Evolutionary conservation across 257 asterid species (phyloP).

Genomic region (Fraxinus anomala): DNA sequence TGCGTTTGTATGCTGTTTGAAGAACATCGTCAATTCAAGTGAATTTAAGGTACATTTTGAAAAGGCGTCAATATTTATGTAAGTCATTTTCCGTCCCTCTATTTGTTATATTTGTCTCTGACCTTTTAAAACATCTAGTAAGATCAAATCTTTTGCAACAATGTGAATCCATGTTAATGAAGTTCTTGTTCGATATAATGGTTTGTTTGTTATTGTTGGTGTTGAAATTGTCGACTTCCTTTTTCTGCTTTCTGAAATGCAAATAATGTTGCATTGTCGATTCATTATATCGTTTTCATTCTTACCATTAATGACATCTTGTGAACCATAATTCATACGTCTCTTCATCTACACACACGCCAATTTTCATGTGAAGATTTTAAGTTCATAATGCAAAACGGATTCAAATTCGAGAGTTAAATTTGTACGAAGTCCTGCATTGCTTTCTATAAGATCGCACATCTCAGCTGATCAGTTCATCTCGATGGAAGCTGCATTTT

Average conservation of each 20-base stretch:
- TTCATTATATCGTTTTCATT: no score
- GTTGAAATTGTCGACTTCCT: not conserved
- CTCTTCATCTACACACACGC: not conserved
- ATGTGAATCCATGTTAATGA: not conserved
- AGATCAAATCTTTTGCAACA: not conserved
- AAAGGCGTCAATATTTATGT: not conserved
- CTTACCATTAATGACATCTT: not conserved
- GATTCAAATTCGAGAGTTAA: no score
- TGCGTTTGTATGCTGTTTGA: conserved; percentile 70
- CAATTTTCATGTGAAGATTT: not conserved
- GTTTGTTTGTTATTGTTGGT: not conserved
- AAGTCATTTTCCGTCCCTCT: not conserved
- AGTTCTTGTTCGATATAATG: not conserved
- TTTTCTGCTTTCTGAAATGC: not conserved
- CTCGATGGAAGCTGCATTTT: no score
- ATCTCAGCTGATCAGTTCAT: no score
- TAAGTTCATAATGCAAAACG: not conserved
- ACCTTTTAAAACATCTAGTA: not conserved
- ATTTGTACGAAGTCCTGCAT: no score
- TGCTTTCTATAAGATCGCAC: no score
- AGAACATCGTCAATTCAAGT: not conserved
- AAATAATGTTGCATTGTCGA: not conserved
- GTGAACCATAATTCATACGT: not conserved
- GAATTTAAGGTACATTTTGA: not conserved
- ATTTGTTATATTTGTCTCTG: not conserved